Evolutionary conservation across 768 basidiomycete species (phyloP).

Genomic region (Leucocoprinus leucothites): DNA sequence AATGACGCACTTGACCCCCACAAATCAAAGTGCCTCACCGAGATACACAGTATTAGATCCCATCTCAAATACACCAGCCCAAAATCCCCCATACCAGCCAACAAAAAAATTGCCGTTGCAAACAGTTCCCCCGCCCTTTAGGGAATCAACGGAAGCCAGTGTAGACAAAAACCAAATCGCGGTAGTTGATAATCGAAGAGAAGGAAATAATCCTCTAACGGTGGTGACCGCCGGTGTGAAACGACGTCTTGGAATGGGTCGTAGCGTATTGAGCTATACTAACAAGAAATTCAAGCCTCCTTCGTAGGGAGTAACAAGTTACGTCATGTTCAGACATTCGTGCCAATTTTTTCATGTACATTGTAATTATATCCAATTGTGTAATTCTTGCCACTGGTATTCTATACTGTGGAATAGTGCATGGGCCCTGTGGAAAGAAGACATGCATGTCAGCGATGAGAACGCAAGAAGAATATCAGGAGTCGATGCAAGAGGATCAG

Average conservation of each 20-base stretch:
- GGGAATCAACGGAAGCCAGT: background rate
- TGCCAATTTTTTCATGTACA: background rate
- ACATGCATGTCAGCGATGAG: conserved; percentile 2
- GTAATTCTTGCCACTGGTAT: background rate
- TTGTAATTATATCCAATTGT: background rate
- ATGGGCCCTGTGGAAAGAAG: background rate
- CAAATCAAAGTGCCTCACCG: background rate
- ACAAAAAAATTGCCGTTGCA: background rate
- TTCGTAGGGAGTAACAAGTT: conserved; percentile 23
- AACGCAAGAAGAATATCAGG: conserved; percentile 13
- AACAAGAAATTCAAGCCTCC: conserved; percentile 75
- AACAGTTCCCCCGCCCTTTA: background rate
- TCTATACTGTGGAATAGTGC: background rate
- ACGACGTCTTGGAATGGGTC: conserved; percentile 63
- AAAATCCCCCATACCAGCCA: background rate
- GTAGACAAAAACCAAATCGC: background rate
- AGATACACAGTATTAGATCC: background rate
- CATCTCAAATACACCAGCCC: background rate
- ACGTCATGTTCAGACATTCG: background rate
- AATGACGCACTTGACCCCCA: background rate
- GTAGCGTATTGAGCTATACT: conserved; percentile 44
- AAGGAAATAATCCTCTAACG: conserved; percentile 4
- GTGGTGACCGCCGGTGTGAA: conserved; percentile 34
- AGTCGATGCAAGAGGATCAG: conserved; percentile 19
- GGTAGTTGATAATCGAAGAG: conserved; percentile 1